A percentile compares a stretch with the other conserved stretches of the same genome.
Evolutionary conservation across 2,329 filamentous ascomycete species (phyloP).

Genomic region (Fusarium euwallaceae): DNA sequence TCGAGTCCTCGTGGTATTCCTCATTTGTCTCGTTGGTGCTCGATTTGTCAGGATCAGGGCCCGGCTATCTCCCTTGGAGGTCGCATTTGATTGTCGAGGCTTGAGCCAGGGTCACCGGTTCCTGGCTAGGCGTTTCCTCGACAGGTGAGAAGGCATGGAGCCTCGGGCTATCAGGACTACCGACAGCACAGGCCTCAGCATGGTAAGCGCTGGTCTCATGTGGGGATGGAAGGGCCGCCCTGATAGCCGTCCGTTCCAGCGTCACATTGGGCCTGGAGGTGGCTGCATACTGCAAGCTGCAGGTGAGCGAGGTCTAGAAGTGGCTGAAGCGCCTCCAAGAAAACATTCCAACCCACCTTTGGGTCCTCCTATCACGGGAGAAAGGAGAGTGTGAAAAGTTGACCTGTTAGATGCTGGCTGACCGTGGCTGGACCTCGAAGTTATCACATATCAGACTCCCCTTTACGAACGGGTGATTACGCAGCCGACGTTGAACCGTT

Average conservation of each 20-base stretch:
- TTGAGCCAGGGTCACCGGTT: background rate
- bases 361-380: background rate
- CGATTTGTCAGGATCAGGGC: background rate
- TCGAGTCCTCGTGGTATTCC: background rate
- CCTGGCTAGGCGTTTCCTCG: background rate
- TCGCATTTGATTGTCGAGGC: constrained; percentile 2
- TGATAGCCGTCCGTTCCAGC: background rate
- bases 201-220: background rate
- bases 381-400: background rate
- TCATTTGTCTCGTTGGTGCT: background rate
- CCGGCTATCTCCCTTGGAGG: constrained; percentile 1
- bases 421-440: background rate
- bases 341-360: background rate
- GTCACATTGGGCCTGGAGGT: background rate
- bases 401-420: background rate
- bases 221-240: constrained; percentile 1
- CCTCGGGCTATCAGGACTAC: background rate
- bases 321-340: background rate
- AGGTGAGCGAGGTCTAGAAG: background rate
- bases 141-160: background rate
- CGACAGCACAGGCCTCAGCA: constrained; percentile 3
- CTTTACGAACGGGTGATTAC: background rate
- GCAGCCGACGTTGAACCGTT: background rate
- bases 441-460: background rate
- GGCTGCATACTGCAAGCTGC: constrained; percentile 4